Percentiles rank a stretch among this genome's conserved stretches.
phyloP scores from a whole-genome alignment of 2,329 filamentous ascomycete genomes.

The Dothideomycetes sp. region DNA sequence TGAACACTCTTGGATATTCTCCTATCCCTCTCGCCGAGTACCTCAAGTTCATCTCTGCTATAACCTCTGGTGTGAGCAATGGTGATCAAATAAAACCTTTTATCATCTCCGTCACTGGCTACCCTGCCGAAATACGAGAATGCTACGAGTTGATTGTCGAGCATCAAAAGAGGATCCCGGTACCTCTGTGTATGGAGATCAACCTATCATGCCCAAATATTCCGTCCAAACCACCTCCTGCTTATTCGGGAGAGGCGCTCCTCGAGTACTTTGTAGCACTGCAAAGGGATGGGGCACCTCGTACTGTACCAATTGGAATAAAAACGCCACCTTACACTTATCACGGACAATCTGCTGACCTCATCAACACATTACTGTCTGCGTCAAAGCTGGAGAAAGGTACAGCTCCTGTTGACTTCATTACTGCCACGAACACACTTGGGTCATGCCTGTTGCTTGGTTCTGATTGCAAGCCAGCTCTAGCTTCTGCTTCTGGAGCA shows the following conservation, averaged over 20 bases:
- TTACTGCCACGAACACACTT: slow-evolving; percentile 66
- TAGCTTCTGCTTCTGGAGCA: slow-evolving; percentile 40
- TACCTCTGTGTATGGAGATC: slow-evolving; percentile 58
- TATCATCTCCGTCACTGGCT: slow-evolving; percentile 62
- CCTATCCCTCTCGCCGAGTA: slow-evolving; percentile 51
- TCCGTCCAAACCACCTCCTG: slow-evolving; percentile 54
- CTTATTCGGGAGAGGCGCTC: slow-evolving; percentile 48
- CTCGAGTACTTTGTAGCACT: slow-evolving; percentile 44
- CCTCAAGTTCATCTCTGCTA: slow-evolving; percentile 38
- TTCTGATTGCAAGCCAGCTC: slow-evolving; percentile 18
- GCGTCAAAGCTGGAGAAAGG: slow-evolving; percentile 13
- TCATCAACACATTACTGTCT: slow-evolving; percentile 42
- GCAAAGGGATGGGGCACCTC: slow-evolving; percentile 11
- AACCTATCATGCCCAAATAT: slow-evolving; percentile 77
- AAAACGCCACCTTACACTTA: slow-evolving; percentile 73
- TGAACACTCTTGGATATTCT: slow-evolving; percentile 69
- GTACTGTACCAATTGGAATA: slow-evolving; percentile 47
- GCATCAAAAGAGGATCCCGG: slow-evolving; percentile 20
- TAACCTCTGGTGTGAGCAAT: background rate
- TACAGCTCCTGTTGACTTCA: slow-evolving; percentile 47
- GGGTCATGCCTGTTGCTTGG: slow-evolving; percentile 53
- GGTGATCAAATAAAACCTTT: slow-evolving; percentile 41
- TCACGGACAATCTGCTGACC: slow-evolving; percentile 48
- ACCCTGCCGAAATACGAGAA: slow-evolving; percentile 42
- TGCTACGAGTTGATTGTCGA: slow-evolving; percentile 44